These are phyloP conservation scores for Aciculoconidium aculeatum DNA, from an alignment of 805 yeast species.

Conservation along the genomic window DNA sequence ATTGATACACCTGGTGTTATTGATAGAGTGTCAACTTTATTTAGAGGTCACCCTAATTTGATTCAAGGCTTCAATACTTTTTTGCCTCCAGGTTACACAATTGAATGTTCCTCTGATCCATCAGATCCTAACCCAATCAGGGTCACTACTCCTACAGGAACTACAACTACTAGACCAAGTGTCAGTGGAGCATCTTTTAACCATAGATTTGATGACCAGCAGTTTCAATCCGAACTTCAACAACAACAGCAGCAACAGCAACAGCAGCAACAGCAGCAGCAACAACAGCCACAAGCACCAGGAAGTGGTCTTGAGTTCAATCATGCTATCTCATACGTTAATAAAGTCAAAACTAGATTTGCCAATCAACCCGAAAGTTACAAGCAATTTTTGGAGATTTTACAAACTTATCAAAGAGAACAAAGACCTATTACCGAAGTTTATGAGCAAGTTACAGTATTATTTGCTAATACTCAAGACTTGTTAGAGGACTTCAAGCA, in stretches of 20 bases:
- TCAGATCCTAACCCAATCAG: slow-evolving; percentile 87
- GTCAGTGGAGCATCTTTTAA: slow-evolving; percentile 21
- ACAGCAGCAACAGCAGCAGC: slow-evolving; percentile 12
- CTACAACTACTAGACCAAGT: slow-evolving; percentile 61
- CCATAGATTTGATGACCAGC: slow-evolving; percentile 23
- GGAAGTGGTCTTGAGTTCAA: slow-evolving; percentile 87
- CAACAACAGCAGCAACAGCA: slow-evolving; percentile 14
- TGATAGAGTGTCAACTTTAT: slow-evolving; percentile 85
- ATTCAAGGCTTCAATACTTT: slow-evolving; percentile 98
- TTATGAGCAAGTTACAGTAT: slow-evolving; percentile 82
- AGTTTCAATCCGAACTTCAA: slow-evolving; percentile 4
- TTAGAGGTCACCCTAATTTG: slow-evolving; percentile 87
- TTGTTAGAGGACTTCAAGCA: slow-evolving; percentile 90
- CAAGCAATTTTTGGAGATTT: slow-evolving; percentile 87
- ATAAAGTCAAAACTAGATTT: slow-evolving; percentile 90
- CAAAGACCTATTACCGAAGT: slow-evolving; percentile 94
- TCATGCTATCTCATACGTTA: slow-evolving; percentile 94
- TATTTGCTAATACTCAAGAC: slow-evolving; percentile 93
- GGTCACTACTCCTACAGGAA: slow-evolving; percentile 94
- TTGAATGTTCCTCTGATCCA: slow-evolving; percentile 86
- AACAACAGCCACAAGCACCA: slow-evolving; percentile 29
- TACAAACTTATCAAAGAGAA: slow-evolving; percentile 95
- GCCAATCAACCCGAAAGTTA: slow-evolving; percentile 93
- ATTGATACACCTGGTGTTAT: slow-evolving; percentile 99
- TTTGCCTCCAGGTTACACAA: slow-evolving; percentile 91